Base-by-base conservation (phyloP, 495 filamentous ascomycete species). In the Aspergillus carlsbadensis region DNA sequence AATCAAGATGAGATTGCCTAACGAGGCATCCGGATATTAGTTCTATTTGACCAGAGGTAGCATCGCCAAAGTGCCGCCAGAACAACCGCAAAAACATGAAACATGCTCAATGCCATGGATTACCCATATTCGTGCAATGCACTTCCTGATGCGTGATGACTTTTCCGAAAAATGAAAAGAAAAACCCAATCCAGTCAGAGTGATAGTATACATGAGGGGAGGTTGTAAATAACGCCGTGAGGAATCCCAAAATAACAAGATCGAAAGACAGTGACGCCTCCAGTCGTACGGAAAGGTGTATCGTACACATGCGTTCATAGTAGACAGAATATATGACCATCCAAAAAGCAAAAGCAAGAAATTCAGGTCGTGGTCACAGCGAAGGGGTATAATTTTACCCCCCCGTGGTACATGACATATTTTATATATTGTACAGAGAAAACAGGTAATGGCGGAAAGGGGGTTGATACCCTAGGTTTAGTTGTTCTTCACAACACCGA, bases 401-500 rank as follows among this genome's bases (percentile, higher is more conserved):
- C 54, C 60, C 68, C 67, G 56, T 68, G 40, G 49, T 15, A 61
- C 63, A 66, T 64, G 24, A 70, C 40, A 68, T 53, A 65, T 70
- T 67, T 73, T 67, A 68, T 65, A 72, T 77, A 76, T 73, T 68
- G 68, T 77, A 77, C 73, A 77, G 65, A 65, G 54, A 61, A 55
- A 64, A 65, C 35, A 24, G 11, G 26, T 44, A 54, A 65, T 34
- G n/a, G 40, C 41, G 24, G 31, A 2, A 48, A 40, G 41, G 24
- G 33, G 37, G 7, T 24, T 46, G 33, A 18, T 17, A 2, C 24
- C n/a, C 40, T n/a, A 36, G 34, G 29, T 65, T 78, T 79, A 83
- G 58, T 77, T 71, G 69, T 87, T 85, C 73, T 87, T 84, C 37
- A 95, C 93, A 54, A 98, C 89, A 62, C 93, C 93, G 52, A 98